phyloP scores from a whole-genome alignment of 2,329 filamentous ascomycete species.

The Ophiostoma tasmaniense region DNA sequence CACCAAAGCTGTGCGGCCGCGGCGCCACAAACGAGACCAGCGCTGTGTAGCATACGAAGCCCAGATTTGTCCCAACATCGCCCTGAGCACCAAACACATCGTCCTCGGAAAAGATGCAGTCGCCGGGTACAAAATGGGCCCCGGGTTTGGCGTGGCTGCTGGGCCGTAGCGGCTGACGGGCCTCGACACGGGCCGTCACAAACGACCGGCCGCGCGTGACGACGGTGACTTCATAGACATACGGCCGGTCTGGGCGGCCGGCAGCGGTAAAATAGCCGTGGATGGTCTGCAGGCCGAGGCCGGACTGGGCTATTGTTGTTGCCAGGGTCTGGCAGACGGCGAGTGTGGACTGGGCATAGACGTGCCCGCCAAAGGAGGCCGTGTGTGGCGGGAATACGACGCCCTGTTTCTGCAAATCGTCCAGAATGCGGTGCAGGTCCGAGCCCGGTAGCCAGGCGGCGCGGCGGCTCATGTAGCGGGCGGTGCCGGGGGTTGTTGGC shows the following conservation, averaged over 20 bases:
- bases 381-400: slow-evolving; percentile 15
- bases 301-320: slow-evolving; percentile 12
- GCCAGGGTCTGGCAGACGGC: slow-evolving; percentile 31
- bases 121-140: slow-evolving; percentile 14
- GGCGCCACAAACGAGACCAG: slow-evolving; percentile 44
- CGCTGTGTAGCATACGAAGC: slow-evolving; percentile 41
- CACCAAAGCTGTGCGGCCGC: slow-evolving; percentile 28
- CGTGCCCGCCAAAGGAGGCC: slow-evolving; percentile 36
- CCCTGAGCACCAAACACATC: slow-evolving; percentile 28
- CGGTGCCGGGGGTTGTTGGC: slow-evolving; percentile 8
- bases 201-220: slow-evolving; percentile 41
- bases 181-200: slow-evolving; percentile 41
- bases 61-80: slow-evolving; percentile 27
- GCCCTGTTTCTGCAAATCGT: not conserved
- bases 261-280: slow-evolving; percentile 47
- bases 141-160: slow-evolving; percentile 29
- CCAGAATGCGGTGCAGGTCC: slow-evolving; percentile 23
- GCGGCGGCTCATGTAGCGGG: slow-evolving; percentile 30
- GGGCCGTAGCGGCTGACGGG: slow-evolving; percentile 36
- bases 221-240: slow-evolving; percentile 41
- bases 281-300: slow-evolving; percentile 31
- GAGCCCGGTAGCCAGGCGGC: slow-evolving; percentile 28
- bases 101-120: slow-evolving; percentile 27
- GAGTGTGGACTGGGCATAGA: slow-evolving; percentile 35
- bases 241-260: slow-evolving; percentile 41